Base-by-base conservation (phyloP, 352 stramenopile genomes). In the Phytopythium mirpurense region DNA sequence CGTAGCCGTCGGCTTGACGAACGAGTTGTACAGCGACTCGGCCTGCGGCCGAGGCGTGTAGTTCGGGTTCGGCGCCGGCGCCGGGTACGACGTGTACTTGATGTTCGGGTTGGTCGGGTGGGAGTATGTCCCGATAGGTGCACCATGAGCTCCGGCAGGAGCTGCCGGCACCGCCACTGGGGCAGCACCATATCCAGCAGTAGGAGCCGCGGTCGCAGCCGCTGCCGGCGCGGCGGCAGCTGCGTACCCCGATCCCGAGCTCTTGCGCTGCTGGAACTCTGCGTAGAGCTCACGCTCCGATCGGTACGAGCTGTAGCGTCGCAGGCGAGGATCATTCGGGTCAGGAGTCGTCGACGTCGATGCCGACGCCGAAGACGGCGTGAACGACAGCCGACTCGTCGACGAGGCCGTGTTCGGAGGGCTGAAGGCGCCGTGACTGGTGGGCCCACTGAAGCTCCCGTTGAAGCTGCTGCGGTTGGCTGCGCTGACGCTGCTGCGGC, bases 251-350 rank as follows among this genome's bases (percentile, higher is more conserved):
- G 38, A 21, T 29, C 59, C 43, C 2, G 64, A 63, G 41, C 56
- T 71, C 57, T 77, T 80, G 14, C 46, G 51, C 14, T 67, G 66
- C 21, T 79, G 73, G 55, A 90, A 94, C 53, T 93, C 69, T 32
- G 78, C 82, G 50, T 94, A 92, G 10, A 94, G 60, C 54, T 94
- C 84, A 9, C 65, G 57, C 56, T 94, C 82, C 1, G 78, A 87
- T 55, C 92, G 92, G 76, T 94, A 94, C 18, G 70, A 60, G 19
- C 67, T 72, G 58, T 83, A 91, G 29, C 84, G 84, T 34, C 66
- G 67, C 53, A 93, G 51, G 16, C 84, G 76, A 42, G 82, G 82
- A 57, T 94, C 84, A 29, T 84, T 69, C 23, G 74, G 68, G 24
- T 80, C 62, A 10, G 65, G 55, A 9, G 61, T 54, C 14, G 78